phyloP scores from a whole-genome alignment of 768 basidiomycete genomes.

The Russula virescens region DNA sequence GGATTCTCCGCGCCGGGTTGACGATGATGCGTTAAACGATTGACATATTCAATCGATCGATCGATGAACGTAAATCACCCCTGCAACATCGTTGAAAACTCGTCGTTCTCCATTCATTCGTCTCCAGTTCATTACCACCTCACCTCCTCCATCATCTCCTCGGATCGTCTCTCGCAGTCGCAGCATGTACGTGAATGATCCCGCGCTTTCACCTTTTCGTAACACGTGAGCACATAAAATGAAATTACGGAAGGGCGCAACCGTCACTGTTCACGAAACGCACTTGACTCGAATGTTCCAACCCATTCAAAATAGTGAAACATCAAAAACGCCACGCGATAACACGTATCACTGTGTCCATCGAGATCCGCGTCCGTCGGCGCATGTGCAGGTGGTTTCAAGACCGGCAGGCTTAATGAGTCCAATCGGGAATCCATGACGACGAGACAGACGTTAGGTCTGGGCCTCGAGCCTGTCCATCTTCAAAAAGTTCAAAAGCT shows the following conservation, averaged over 20 bases:
- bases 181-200: neutral
- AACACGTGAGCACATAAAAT: neutral
- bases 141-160: neutral
- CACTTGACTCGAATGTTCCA: constrained; percentile 17
- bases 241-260: neutral
- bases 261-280: neutral
- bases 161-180: neutral
- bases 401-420: constrained; percentile 10
- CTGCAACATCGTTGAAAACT: constrained; percentile 1
- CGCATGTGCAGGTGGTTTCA: neutral
- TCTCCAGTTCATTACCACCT: constrained; percentile 11
- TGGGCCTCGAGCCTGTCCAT: neutral
- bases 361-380: neutral
- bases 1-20: no score
- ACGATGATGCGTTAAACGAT: no score
- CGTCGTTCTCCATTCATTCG: constrained; percentile 3
- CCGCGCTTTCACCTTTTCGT: neutral
- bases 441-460: constrained; percentile 13
- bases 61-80: neutral
- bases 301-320: constrained; percentile 23
- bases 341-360: neutral
- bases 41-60: no score
- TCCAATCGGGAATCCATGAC: constrained; percentile 23
- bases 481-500: neutral
- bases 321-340: constrained; percentile 13